These are phyloP conservation scores for Candida labiduridarum DNA, from an alignment of 1,139 yeast genomes.

Conservation along the genomic window DNA sequence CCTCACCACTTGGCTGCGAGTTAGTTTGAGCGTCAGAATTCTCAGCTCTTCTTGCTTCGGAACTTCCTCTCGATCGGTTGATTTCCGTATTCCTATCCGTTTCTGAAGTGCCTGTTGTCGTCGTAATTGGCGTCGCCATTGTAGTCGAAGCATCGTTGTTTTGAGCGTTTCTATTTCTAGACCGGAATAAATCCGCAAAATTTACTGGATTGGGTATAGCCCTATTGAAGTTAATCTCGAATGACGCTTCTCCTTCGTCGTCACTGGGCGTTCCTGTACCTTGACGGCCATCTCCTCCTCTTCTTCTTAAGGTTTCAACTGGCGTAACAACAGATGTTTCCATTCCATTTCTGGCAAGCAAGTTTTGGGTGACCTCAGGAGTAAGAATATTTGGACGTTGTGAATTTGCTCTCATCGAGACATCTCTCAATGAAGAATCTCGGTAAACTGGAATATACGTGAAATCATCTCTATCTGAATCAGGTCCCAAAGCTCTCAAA, in stretches of 20 bases:
- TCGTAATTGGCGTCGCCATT: conserved; percentile 3
- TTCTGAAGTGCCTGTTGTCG: conserved; percentile 1
- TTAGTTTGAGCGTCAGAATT: conserved; percentile 8
- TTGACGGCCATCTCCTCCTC: conserved; percentile 7
- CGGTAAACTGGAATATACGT: conserved; percentile 30
- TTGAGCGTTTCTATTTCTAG: background rate
- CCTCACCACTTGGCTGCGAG: background rate
- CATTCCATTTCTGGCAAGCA: conserved; percentile 32
- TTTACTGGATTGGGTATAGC: background rate
- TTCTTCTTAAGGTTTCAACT: conserved; percentile 15
- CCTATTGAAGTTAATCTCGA: background rate
- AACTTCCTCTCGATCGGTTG: background rate
- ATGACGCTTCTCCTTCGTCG: background rate
- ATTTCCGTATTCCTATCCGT: conserved; percentile 6
- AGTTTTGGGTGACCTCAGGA: conserved; percentile 43
- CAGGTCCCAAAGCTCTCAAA: conserved; percentile 26
- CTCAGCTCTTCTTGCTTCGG: background rate
- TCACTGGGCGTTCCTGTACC: background rate
- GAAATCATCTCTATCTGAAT: conserved; percentile 32
- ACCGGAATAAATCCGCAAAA: background rate
- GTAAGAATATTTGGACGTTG: conserved; percentile 40
- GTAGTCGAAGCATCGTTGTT: conserved; percentile 2
- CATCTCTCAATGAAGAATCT: conserved; percentile 29
- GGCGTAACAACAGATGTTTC: conserved; percentile 26
- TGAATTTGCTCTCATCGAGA: conserved; percentile 37